Evolutionary conservation across 176 grass and related monocot genomes (phyloP), one percentile per base, ranked within the genome.

Genomic region (Aegilops longissima): DNA sequence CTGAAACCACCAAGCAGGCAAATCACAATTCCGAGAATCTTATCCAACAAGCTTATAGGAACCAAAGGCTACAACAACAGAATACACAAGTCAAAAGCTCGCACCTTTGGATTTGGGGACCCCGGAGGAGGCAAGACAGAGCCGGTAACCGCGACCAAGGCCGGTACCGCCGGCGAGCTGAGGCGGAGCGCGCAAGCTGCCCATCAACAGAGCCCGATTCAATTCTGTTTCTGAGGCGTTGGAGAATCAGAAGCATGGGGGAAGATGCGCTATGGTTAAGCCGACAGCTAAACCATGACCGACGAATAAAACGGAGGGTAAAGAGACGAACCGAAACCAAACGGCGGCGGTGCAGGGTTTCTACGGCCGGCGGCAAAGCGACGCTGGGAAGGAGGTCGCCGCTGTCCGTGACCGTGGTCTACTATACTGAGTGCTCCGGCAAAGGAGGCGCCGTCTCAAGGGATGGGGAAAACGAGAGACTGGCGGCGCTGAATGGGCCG

Each of bases 181-280:
- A 23, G 82, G 88, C 9, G 83, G 69, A 77, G 83, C 78, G 27
- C 62, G 78, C 70, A 90, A 82, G 83, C 70, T 86, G 76, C 76
- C 51, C 76, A 78, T 78, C 76, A 77, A 77, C 29, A 77, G 47
- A 77, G 74, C 74, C 49, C 74, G 74, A 77, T 77, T 77, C 74
- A 77, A 56, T 77, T 77, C 74, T 77, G 74, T 21, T 77, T 77
- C 74, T 77, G 74, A 34, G 20, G 45, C 27, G 27, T 56, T 33
- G 45, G 24, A 16, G 42, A 51, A 45, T 31, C 25, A 16, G 73
- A 52, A 76, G 45, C 73, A 76, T 20, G 73, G 27, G 20, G 38
- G 27, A 12, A 27, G 44, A 76, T 54, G 44, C 23, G 24, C 42
- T 10, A 17, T 29, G 42, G 42, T 75, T 29, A 75, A 51, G 47